Evolutionary conservation across 805 yeast species (phyloP), one percentile per base, ranked within the genome.

Genomic region (Candida anglica): DNA sequence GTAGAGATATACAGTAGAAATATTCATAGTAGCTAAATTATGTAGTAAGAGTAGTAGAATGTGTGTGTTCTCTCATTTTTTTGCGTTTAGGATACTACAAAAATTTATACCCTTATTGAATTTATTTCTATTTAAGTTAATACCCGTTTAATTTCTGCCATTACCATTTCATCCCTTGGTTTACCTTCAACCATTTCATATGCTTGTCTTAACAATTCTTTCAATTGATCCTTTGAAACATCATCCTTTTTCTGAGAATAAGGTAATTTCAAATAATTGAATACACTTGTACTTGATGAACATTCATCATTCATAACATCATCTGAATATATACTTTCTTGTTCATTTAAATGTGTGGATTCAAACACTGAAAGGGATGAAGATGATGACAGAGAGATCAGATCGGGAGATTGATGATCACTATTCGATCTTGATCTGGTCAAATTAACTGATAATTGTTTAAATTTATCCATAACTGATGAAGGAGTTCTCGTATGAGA

Each of bases 391-490:
- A n/a, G n/a, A n/a, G n/a, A n/a, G n/a, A n/a, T n/a, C n/a, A n/a
- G n/a, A n/a, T n/a, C n/a, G n/a, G n/a, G n/a, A n/a, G n/a, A n/a
- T n/a, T n/a, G n/a, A n/a, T n/a, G n/a, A n/a, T n/a, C n/a, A n/a
- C n/a, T n/a, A n/a, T n/a, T n/a, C n/a, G n/a, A n/a, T n/a, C n/a
- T n/a, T n/a, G n/a, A n/a, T n/a, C n/a, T n/a, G 16, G 20, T 14
- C 19, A 46, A 28, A 28, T 39, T 42, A 15, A 57, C 39, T 11
- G 60, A 52, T 19, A 64, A 44, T 19, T 39, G 46, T 42, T 54
- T 62, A 36, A 64, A 41, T 38, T 47, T 58, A 14, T 53, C 60
- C 15, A 60, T 42, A 31, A 62, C 45, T 4, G 59, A 52, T 6
- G 43, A 41, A 21, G 44, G 39, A 11, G 41, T 35, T 27, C 48